These are phyloP conservation scores for Juglanconis oblonga DNA, from an alignment of 2,329 filamentous ascomycete genomes.

Conservation along the genomic window DNA sequence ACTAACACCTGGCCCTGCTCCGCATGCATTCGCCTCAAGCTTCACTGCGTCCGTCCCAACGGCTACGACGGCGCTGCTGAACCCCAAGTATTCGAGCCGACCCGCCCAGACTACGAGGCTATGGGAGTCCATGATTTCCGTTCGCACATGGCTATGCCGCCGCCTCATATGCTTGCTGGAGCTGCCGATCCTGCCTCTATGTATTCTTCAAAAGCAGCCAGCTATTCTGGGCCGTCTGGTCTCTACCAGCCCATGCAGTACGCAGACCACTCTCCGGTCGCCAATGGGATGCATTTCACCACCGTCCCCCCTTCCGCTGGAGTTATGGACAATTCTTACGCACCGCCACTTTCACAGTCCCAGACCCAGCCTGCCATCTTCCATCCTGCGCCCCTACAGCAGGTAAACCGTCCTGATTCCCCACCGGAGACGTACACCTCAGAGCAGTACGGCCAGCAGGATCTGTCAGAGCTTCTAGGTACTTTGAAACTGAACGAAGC, in stretches of 20 bases:
- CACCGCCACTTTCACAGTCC: constrained; percentile 8
- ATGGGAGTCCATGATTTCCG: constrained; percentile 43
- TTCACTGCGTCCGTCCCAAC: constrained; percentile 88
- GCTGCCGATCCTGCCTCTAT: constrained; percentile 40
- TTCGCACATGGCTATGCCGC: constrained; percentile 50
- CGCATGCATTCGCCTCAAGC: constrained; percentile 85
- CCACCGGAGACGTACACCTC: constrained; percentile 54
- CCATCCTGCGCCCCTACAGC: constrained; percentile 50
- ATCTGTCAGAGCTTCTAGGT: constrained; percentile 77
- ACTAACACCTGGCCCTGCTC: constrained; percentile 98
- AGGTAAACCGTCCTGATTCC: constrained; percentile 36
- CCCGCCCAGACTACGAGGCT: constrained; percentile 40
- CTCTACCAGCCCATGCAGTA: constrained; percentile 49
- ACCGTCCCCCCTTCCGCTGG: constrained; percentile 47
- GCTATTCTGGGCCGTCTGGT: constrained; percentile 44
- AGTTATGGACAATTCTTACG: constrained; percentile 51
- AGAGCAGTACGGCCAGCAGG: constrained; percentile 65
- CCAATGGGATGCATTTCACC: constrained; percentile 51
- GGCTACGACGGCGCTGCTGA: constrained; percentile 64
- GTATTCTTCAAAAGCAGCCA: constrained; percentile 44
- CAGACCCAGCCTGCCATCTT: constrained; percentile 44
- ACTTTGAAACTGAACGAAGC: constrained; percentile 83
- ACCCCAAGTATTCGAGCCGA: constrained; percentile 40
- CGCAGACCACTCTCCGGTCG: constrained; percentile 40
- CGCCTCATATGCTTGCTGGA: constrained; percentile 40